Base-by-base conservation (phyloP, 768 basidiomycete genomes). In the Tremella yokohamensis region DNA sequence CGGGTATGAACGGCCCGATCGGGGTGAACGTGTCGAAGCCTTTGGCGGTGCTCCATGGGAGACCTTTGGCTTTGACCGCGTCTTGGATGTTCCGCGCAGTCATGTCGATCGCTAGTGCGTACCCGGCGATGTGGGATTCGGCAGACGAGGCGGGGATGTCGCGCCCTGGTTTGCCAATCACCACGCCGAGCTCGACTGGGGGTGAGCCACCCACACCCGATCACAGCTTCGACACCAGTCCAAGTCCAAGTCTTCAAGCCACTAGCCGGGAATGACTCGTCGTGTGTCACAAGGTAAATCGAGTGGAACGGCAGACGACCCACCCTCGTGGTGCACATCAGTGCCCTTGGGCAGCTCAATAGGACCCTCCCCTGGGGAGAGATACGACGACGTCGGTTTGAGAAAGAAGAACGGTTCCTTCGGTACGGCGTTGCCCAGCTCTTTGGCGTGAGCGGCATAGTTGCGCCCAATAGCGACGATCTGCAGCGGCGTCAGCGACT, bases 371-470 rank as follows among this genome's bases (percentile, higher is more conserved):
- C 88, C 89, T 15, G 84, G 84, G 19, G 80, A 69, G 20, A 97
- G 70, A 71, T 93, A 98, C 72, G 87, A 90, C 12, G 87, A 85
- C 3, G 96, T 98, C 8, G 94, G 96, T 78, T 99, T 99, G 24
- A 98, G 79, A 81, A 99, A 99, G 83, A 97, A 93, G 82, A 99
- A 97, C 0, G 96, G 96, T 72, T 97, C 93, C 74, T 85, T 88
- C 0, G 94, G 93, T 4, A 86, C 79, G 4, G 87, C 79, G 74
- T 97, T 97, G 70, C 85, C 87, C 37, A 98, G 82, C 72, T 99
- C 96, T 77, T 88, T 90, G 74, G 87, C 86, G 65, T 96, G 93
- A 34, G 88, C 88, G 4, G 65, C 68, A 76, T 94, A 96, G 80
- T 96, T 97, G 58, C 94, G 84, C 34, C 94, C 94, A 58, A 98